These are phyloP conservation scores for Asterella californica DNA, from an alignment of 225 moss, liverwort and hornwort species.

Conservation along the genomic window DNA sequence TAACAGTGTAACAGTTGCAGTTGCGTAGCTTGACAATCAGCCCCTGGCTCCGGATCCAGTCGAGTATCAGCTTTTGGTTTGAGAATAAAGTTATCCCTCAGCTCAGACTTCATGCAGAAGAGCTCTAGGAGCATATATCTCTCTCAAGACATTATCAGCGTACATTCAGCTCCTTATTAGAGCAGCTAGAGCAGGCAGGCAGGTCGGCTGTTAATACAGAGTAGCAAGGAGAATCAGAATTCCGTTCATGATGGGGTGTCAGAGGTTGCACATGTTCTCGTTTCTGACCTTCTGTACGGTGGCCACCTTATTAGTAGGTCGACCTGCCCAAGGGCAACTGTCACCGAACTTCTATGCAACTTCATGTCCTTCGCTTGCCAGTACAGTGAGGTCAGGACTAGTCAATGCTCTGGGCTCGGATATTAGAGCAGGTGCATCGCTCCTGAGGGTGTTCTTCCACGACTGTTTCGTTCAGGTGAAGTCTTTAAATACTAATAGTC, in stretches of 20 bases:
- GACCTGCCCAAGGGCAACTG: constrained; percentile 7
- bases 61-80: too few relatives aligned
- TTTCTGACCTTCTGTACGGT: neutral
- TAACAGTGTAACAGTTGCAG: too few relatives aligned
- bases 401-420: constrained; percentile 16
- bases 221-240: neutral
- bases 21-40: too few relatives aligned
- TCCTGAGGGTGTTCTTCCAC: constrained; percentile 37
- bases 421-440: constrained; percentile 26
- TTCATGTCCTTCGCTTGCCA: constrained; percentile 22
- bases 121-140: too few relatives aligned
- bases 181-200: too few relatives aligned
- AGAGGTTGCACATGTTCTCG: neutral
- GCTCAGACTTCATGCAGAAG: too few relatives aligned
- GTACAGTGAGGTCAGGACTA: neutral
- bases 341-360: constrained; percentile 18
- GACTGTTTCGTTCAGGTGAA: constrained; percentile 42
- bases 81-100: too few relatives aligned
- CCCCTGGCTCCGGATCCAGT: too few relatives aligned
- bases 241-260: neutral
- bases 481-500: too few relatives aligned
- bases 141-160: too few relatives aligned
- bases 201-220: neutral
- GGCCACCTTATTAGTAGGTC: neutral
- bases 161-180: neutral